phyloP scores from a whole-genome alignment of 129 eudicot species.

The Escallonia herrerae region DNA sequence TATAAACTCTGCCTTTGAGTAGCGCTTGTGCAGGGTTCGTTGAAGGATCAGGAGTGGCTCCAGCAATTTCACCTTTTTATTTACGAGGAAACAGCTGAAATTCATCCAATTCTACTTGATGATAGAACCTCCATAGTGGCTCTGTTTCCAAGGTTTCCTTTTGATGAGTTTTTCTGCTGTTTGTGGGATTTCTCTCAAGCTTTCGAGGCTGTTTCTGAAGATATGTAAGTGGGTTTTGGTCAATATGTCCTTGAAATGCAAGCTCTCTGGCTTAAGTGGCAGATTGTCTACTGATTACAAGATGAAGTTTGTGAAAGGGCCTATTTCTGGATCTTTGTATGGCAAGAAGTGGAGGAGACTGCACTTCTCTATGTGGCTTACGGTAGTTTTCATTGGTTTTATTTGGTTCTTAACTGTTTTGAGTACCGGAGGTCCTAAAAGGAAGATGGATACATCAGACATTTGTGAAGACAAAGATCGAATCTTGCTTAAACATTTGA shows the following conservation, averaged over 20 bases:
- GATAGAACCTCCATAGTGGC: neutral
- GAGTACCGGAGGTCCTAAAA: slow-evolving; percentile 10
- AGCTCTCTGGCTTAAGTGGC: slow-evolving; percentile 38
- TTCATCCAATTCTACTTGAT: slow-evolving; percentile 3
- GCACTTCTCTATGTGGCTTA: slow-evolving; percentile 26
- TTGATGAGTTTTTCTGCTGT: slow-evolving; percentile 35
- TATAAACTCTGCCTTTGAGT: slow-evolving; percentile 3
- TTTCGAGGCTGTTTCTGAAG: slow-evolving; percentile 35
- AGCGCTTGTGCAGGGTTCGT: neutral
- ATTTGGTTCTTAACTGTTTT: slow-evolving; percentile 32
- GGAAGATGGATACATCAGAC: slow-evolving; percentile 16
- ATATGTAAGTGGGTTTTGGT: slow-evolving; percentile 47
- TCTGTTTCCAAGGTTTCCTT: slow-evolving; percentile 24
- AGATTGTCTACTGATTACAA: slow-evolving; percentile 31
- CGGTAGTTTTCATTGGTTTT: slow-evolving; percentile 34
- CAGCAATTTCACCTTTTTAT: slow-evolving; percentile 8
- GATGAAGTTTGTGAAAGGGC: slow-evolving; percentile 37
- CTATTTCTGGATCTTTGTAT: slow-evolving; percentile 20
- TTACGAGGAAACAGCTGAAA: slow-evolving; percentile 9
- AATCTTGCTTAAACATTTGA: slow-evolving; percentile 34
- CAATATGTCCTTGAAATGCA: slow-evolving; percentile 59
- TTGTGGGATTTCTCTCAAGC: slow-evolving; percentile 21
- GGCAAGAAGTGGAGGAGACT: slow-evolving; percentile 40
- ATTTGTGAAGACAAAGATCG: slow-evolving; percentile 25
- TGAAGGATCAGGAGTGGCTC: slow-evolving; percentile 7